Conservation (phyloP, 164 flowering plant genomes). For the Taxillus chinensis region DNA sequence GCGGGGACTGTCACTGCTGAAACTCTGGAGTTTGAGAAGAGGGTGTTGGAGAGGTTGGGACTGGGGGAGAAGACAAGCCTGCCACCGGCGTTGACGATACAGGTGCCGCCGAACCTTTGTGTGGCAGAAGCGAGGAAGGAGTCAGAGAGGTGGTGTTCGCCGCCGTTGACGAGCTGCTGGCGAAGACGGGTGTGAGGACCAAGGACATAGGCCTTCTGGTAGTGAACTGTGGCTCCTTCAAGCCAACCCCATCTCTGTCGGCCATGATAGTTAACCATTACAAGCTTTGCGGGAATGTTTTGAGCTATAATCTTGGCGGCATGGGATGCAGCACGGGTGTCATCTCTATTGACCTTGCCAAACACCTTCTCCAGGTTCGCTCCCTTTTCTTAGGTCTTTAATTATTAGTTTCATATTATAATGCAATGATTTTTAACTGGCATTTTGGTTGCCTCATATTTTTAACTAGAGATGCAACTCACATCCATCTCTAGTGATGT, state of each 20-base stretch:
- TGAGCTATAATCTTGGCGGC: conserved; percentile 73
- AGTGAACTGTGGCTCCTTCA: conserved; percentile 73
- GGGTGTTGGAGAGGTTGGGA: background rate
- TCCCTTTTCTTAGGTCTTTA: too few relatives aligned
- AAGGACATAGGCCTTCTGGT: conserved; percentile 75
- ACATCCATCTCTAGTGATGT: too few relatives aligned
- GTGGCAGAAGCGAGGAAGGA: conserved; percentile 77
- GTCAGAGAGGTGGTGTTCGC: conserved; percentile 78
- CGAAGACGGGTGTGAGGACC: conserved; percentile 55
- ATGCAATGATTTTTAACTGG: too few relatives aligned
- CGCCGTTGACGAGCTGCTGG: conserved; percentile 56
- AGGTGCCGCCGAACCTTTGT: background rate
- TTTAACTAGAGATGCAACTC: too few relatives aligned
- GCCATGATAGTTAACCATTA: conserved; percentile 74
- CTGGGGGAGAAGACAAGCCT: conserved; percentile 1
- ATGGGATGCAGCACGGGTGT: conserved; percentile 94
- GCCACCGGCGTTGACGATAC: background rate
- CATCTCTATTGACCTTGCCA: conserved; percentile 77
- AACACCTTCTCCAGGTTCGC: conserved; percentile 65
- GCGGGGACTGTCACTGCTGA: background rate
- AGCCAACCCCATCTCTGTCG: conserved; percentile 72
- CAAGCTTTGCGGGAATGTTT: conserved; percentile 64
- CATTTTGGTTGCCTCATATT: too few relatives aligned
- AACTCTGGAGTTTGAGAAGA: background rate
- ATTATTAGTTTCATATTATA: too few relatives aligned